Conservation (phyloP, 1,139 yeast genomes). For the Nakaseomyces bracarensis region DNA sequence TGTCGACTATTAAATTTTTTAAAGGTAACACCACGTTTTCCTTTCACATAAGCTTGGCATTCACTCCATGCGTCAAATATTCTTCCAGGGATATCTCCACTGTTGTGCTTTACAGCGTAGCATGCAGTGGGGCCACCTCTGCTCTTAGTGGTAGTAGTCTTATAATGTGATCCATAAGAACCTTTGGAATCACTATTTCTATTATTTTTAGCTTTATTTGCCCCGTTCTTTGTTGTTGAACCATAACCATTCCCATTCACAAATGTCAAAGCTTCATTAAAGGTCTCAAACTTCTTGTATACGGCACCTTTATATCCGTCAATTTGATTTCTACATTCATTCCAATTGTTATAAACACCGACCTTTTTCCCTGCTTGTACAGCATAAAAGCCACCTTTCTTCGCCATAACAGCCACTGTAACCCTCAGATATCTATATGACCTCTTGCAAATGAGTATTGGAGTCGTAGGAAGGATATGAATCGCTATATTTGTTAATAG, state of each 20-base stretch:
- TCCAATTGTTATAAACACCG: slow-evolving; percentile 52
- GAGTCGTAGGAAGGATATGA: too few relatives aligned
- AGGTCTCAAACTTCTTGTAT: slow-evolving; percentile 45
- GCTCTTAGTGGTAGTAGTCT: not conserved
- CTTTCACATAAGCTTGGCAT: slow-evolving; percentile 39
- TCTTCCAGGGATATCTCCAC: slow-evolving; percentile 24
- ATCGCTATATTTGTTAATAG: not conserved
- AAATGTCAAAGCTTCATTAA: slow-evolving; percentile 40
- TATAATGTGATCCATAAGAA: not conserved
- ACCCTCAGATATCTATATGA: not conserved
- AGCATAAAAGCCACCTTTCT: slow-evolving; percentile 40
- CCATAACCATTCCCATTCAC: not conserved
- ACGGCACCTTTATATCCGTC: slow-evolving; percentile 47
- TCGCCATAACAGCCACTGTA: slow-evolving; percentile 11
- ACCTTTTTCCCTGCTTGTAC: slow-evolving; percentile 47
- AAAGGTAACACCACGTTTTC: slow-evolving; percentile 39
- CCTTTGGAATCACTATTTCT: not conserved
- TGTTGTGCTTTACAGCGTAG: slow-evolving; percentile 39
- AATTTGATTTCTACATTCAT: slow-evolving; percentile 40
- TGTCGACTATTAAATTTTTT: slow-evolving; percentile 38
- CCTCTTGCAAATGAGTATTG: too few relatives aligned
- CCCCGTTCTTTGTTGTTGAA: too few relatives aligned
- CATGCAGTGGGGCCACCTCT: slow-evolving; percentile 8
- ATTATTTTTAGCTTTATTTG: not conserved
- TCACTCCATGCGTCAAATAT: slow-evolving; percentile 41